Percentiles rank a stretch among this genome's conserved stretches.
Evolutionary conservation across 1,139 yeast genomes (phyloP).

Genomic region (Suhomyces kunorum): DNA sequence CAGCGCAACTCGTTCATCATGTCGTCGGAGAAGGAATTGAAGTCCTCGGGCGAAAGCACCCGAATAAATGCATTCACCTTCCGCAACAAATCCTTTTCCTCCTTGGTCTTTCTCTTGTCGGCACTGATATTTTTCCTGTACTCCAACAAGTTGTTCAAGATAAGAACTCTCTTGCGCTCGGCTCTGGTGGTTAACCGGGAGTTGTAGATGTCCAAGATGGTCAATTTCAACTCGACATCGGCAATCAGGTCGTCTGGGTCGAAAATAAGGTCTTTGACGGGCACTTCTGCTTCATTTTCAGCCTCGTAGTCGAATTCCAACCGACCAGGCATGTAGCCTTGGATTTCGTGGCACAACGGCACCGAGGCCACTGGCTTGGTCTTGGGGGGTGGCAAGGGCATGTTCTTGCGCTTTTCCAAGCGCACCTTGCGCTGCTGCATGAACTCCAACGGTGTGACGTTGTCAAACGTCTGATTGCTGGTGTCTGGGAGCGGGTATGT

Average conservation of each 20-base stretch:
- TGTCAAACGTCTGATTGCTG: constrained; percentile 53
- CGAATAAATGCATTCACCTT: constrained; percentile 80
- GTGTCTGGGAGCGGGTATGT: constrained; percentile 84
- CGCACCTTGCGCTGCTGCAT: constrained; percentile 67
- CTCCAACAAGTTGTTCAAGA: constrained; percentile 77
- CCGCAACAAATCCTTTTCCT: constrained; percentile 79
- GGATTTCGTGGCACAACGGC: constrained; percentile 95
- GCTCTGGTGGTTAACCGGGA: constrained; percentile 89
- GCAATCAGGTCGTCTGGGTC: constrained; percentile 89
- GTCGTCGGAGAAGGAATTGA: constrained; percentile 69
- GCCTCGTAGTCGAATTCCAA: constrained; percentile 94
- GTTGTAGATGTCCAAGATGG: constrained; percentile 85
- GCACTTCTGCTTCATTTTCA: constrained; percentile 93
- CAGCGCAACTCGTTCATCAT: constrained; percentile 76
- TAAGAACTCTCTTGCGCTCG: constrained; percentile 80
- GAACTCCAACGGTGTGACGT: constrained; percentile 68
- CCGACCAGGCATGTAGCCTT: constrained; percentile 98
- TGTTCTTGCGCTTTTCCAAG: constrained; percentile 61
- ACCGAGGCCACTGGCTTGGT: constrained; percentile 88
- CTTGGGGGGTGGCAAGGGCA: constrained; percentile 75
- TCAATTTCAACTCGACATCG: constrained; percentile 85
- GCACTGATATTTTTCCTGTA: constrained; percentile 75
- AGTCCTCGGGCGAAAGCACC: constrained; percentile 78
- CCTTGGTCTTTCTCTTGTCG: constrained; percentile 83
- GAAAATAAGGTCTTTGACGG: constrained; percentile 92